Base-by-base conservation (phyloP, 1,284 basidiomycete species). In the Ceratobasidium sp. region DNA sequence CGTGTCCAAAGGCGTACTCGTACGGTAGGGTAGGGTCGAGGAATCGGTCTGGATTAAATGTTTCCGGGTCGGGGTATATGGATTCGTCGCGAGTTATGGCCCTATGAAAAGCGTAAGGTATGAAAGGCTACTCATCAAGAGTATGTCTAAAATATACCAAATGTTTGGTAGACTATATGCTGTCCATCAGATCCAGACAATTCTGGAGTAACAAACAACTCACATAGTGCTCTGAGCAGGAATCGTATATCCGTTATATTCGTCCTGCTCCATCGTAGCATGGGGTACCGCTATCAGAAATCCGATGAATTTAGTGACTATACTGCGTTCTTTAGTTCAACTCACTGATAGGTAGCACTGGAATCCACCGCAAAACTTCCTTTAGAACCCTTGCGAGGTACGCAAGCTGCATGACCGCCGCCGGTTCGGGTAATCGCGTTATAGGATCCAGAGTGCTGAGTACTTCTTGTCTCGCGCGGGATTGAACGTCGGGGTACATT, bases 31-130 rank as follows among this genome's bases (percentile, higher is more conserved):
- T 26, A 20, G 74, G 62, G 33, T 76, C 74, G 28, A 66, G 50
- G 52, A 76, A 76, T 1, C 74, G 62, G 54, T 76, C 74, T 2
- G 62, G 62, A 15, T 76, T 64, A 28, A 76, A 76, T 3, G 52
- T 67, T 12, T 76, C 74, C 9, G 74, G 74, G 20, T 76, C 64
- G 1, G 74, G 64, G 33, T 76, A 76, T 1, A 76, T 48, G 38
- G 62, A 66, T 46, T 76, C 74, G 23, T 76, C 74, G 20, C 74
- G 64, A 17, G 74, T 57, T 26, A 76, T 28, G 6, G 74, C 74
- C 74, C 74, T 57, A 26, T 67, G 40, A 20, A 17, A 50, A 1
- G 23, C 13, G 3, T 2, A 28, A 38, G 26, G 9, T n/a, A 9
- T 9, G 28, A 44, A 5, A 40, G 28, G 13, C 33, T 59, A 23